These are phyloP conservation scores for Penicillium paxilli DNA, from an alignment of 495 filamentous ascomycete genomes.

Conservation along the genomic window DNA sequence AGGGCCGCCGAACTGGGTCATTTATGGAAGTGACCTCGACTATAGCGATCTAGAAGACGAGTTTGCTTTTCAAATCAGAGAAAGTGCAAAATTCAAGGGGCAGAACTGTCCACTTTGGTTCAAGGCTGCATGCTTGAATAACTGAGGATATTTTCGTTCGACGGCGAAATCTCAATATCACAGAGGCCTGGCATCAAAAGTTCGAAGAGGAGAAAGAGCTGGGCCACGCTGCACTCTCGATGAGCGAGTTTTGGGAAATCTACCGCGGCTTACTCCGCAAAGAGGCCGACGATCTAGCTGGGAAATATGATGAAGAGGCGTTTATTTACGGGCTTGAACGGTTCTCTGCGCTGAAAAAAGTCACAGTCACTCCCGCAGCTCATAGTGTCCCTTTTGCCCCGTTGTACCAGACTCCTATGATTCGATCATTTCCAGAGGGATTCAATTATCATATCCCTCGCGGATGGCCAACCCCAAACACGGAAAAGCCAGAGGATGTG, in stretches of 20 bases:
- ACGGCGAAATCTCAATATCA: conserved; percentile 1
- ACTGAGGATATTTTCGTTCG: not conserved
- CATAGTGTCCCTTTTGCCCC: conserved; percentile 19
- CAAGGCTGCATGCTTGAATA: conserved; percentile 7
- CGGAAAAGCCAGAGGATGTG: not conserved
- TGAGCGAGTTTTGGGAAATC: conserved; percentile 1
- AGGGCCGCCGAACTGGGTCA: not conserved
- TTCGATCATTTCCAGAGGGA: conserved; percentile 19
- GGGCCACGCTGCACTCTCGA: not conserved
- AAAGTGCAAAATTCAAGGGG: conserved; percentile 7
- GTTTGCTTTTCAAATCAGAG: conserved; percentile 2
- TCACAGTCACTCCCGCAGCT: conserved; percentile 23
- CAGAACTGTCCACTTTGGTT: conserved; percentile 12
- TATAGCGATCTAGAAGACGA: conserved; percentile 1
- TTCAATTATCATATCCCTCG: conserved; percentile 24
- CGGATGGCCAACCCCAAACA: conserved; percentile 14
- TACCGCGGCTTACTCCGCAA: conserved; percentile 7
- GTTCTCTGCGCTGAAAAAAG: conserved; percentile 18
- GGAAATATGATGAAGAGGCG: conserved; percentile 7
- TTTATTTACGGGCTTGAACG: conserved; percentile 16
- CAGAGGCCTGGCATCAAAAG: not conserved
- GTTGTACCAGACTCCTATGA: conserved; percentile 26
- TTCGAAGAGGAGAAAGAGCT: conserved; percentile 1
- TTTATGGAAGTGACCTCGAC: not conserved
- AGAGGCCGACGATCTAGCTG: conserved; percentile 6